Percentiles rank a stretch among this genome's conserved stretches.
Conservation (phyloP, 2,329 filamentous ascomycete species). For the Talaromyces sp. region DNA sequence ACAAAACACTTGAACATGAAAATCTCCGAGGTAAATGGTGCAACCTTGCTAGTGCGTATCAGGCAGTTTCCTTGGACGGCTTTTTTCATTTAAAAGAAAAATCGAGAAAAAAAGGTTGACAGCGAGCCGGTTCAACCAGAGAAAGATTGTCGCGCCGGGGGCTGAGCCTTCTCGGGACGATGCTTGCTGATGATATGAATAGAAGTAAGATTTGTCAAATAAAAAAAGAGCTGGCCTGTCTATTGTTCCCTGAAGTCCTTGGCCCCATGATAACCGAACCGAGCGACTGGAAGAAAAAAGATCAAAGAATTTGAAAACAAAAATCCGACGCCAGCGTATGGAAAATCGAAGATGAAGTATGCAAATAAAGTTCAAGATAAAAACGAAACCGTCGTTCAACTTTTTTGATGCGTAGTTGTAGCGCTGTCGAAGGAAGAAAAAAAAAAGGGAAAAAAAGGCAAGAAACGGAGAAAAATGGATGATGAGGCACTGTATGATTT, state of each 20-base stretch:
- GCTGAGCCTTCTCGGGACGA: neutral
- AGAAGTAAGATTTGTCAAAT: neutral
- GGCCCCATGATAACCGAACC: conserved; percentile 14
- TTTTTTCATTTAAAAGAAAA: neutral
- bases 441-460: neutral
- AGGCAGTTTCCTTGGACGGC: neutral
- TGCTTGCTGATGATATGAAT: neutral
- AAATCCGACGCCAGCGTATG: conserved; percentile 4
- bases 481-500: neutral
- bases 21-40: neutral
- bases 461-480: neutral
- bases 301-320: neutral
- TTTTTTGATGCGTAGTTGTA: neutral
- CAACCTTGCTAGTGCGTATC: neutral
- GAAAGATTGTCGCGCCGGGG: neutral
- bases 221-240: neutral
- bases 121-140: neutral
- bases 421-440: neutral
- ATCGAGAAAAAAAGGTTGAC: neutral
- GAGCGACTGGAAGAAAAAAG: conserved; percentile 9
- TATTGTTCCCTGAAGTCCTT: neutral
- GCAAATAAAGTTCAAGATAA: conserved; percentile 5
- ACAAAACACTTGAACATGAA: conserved; percentile 1
- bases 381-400: neutral
- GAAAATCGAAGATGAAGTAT: conserved; percentile 1